phyloP scores from a whole-genome alignment of 371 early-diverging fungal genomes.

The Furculomyces boomerangus region DNA sequence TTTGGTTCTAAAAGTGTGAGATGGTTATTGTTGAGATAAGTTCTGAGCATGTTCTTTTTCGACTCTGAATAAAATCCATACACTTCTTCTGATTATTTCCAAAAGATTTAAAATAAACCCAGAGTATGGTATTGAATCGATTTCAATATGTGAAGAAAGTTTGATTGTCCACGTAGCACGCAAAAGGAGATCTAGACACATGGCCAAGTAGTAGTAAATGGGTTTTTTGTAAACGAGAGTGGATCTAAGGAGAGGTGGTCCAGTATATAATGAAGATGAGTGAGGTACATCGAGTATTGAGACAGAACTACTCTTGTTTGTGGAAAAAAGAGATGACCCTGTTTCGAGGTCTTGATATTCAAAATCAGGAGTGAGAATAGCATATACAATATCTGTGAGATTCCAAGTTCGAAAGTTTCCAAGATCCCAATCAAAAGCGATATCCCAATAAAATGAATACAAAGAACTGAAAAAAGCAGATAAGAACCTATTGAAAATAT shows the following conservation, averaged over 20 bases:
- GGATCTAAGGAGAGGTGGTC: slow-evolving; percentile 30
- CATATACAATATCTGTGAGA: slow-evolving; percentile 12
- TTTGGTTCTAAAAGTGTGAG: too few relatives aligned
- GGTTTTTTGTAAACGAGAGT: slow-evolving; percentile 39
- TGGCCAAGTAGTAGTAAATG: slow-evolving; percentile 48
- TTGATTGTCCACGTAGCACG: slow-evolving; percentile 76
- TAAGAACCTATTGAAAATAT: slow-evolving; percentile 4
- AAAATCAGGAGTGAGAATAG: not conserved
- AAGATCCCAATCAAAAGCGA: slow-evolving; percentile 77
- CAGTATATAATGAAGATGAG: not conserved
- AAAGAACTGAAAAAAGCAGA: slow-evolving; percentile 64
- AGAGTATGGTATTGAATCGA: slow-evolving; percentile 40
- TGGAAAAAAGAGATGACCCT: not conserved
- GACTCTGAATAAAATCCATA: slow-evolving; percentile 79
- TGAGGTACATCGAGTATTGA: too few relatives aligned
- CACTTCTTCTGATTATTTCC: slow-evolving; percentile 69
- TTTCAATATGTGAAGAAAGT: slow-evolving; percentile 48
- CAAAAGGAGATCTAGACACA: slow-evolving; percentile 53
- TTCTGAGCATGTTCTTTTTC: slow-evolving; percentile 32
- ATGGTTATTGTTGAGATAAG: too few relatives aligned
- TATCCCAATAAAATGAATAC: slow-evolving; percentile 90
- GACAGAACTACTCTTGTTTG: not conserved
- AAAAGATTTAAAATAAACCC: slow-evolving; percentile 55
- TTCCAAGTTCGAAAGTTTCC: slow-evolving; percentile 19
- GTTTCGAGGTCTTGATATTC: too few relatives aligned